Evolutionary conservation across 1,139 yeast species (phyloP).

Genomic region (Pichia sp.): DNA sequence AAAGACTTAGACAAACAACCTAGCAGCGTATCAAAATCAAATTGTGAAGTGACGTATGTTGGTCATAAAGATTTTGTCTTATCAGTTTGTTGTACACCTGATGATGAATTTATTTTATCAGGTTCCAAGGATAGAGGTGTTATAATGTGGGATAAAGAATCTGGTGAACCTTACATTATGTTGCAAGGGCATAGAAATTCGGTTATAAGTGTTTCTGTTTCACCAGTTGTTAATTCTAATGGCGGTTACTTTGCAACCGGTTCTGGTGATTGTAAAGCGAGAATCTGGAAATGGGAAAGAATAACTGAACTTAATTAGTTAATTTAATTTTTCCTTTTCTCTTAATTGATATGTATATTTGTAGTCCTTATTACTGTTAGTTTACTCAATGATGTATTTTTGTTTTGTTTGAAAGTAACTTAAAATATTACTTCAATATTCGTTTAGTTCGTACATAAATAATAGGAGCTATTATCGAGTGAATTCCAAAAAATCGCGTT

Average conservation of each 20-base stretch:
- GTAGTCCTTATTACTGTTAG: slow-evolving; percentile 1
- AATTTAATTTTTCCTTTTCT: neutral
- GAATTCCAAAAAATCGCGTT: too few relatives aligned
- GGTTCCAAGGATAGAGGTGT: slow-evolving; percentile 98
- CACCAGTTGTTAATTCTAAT: slow-evolving; percentile 44
- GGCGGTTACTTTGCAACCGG: slow-evolving; percentile 94
- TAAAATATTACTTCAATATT: too few relatives aligned
- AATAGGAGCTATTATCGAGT: too few relatives aligned
- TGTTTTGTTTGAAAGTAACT: neutral
- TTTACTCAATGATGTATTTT: neutral
- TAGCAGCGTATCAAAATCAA: slow-evolving; percentile 40
- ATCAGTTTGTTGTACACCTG: slow-evolving; percentile 91
- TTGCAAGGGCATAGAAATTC: slow-evolving; percentile 96
- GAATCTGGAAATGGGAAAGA: slow-evolving; percentile 80
- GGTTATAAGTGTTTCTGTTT: slow-evolving; percentile 87
- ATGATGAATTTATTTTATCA: slow-evolving; percentile 82
- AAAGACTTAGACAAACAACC: slow-evolving; percentile 45
- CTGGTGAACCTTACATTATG: slow-evolving; percentile 92
- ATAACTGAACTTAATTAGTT: slow-evolving; percentile 5
- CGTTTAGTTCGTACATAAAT: too few relatives aligned
- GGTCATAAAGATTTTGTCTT: slow-evolving; percentile 97
- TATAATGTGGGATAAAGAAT: slow-evolving; percentile 89
- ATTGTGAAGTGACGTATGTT: slow-evolving; percentile 86
- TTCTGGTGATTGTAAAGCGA: slow-evolving; percentile 94
- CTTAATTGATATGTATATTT: neutral